phyloP scores from a whole-genome alignment of 139 green algal genomes.

The Ettlia oleoabundans region DNA sequence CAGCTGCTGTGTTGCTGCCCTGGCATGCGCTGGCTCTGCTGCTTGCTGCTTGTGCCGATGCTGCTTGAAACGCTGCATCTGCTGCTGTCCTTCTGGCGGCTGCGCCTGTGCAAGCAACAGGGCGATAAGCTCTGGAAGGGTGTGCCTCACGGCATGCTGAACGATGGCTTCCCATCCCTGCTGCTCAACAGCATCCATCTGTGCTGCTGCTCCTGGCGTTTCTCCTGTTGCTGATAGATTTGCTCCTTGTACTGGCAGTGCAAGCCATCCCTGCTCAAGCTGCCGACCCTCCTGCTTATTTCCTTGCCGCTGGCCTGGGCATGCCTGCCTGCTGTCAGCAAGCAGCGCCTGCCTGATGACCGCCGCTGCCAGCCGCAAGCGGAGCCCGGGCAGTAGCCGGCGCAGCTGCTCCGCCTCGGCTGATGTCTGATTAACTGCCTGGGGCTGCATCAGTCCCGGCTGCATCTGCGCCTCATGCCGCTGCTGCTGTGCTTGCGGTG shows the following conservation, averaged over 20 bases:
- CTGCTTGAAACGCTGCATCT: neutral
- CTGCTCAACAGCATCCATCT: neutral
- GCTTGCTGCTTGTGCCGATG: neutral
- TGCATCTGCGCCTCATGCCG: neutral
- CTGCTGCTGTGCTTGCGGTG: too few relatives aligned
- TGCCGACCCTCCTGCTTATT: too few relatives aligned
- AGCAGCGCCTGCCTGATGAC: slow-evolving; percentile 6
- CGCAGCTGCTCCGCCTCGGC: too few relatives aligned
- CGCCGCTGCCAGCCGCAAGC: slow-evolving; percentile 7
- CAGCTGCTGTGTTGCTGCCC: neutral
- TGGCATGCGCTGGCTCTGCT: neutral
- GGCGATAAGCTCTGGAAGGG: neutral
- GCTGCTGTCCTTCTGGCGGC: neutral
- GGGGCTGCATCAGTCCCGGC: neutral
- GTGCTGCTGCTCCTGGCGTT: neutral
- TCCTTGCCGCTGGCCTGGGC: too few relatives aligned
- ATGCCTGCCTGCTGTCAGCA: neutral
- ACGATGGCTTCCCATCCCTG: neutral
- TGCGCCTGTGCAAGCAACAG: neutral
- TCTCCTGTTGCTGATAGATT: neutral
- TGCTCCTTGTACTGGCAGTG: too few relatives aligned
- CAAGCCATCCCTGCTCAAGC: too few relatives aligned
- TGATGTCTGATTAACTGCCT: too few relatives aligned
- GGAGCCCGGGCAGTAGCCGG: neutral
- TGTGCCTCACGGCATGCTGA: neutral